Percentiles rank a stretch among this genome's conserved stretches.
Conservation (phyloP, 108 stramenopile genomes). For the Epithemia pelagica region DNA sequence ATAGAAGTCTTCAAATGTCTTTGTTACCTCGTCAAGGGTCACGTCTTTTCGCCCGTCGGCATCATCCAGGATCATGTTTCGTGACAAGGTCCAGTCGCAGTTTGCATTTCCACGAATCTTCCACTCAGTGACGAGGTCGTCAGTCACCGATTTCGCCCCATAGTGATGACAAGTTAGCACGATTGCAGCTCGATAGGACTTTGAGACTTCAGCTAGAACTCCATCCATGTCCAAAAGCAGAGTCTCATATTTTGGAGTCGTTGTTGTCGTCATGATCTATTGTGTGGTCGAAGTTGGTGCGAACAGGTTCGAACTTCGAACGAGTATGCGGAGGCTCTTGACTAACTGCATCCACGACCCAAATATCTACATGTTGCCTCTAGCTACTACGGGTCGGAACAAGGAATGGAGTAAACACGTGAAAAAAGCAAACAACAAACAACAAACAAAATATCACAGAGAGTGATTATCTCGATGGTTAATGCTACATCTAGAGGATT, state of each 20-base stretch:
- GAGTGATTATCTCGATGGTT: too few species aligned
- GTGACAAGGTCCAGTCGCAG: constrained; percentile 87
- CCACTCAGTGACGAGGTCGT: constrained; percentile 52
- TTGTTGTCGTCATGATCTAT: background rate
- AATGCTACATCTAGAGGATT: too few species aligned
- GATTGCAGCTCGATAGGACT: constrained; percentile 75
- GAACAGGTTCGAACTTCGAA: too few species aligned
- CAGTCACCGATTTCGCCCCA: constrained; percentile 54
- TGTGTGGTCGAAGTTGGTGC: too few species aligned
- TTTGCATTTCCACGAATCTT: constrained; percentile 85
- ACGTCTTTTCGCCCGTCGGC: constrained; percentile 41
- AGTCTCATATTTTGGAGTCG: constrained; percentile 15
- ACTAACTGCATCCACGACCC: too few species aligned
- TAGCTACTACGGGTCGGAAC: too few species aligned
- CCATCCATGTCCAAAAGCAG: constrained; percentile 93
- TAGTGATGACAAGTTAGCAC: constrained; percentile 62
- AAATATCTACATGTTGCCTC: too few species aligned
- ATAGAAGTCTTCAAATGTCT: constrained; percentile 82
- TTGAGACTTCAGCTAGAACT: constrained; percentile 82
- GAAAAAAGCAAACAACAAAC: too few species aligned
- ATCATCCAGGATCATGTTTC: constrained; percentile 52
- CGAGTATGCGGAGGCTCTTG: too few species aligned
- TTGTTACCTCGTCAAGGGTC: constrained; percentile 74
- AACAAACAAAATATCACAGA: too few species aligned
- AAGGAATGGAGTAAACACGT: too few species aligned